Conservation (phyloP, 2,329 filamentous ascomycete genomes). For the Plenodomus biglobosus region DNA sequence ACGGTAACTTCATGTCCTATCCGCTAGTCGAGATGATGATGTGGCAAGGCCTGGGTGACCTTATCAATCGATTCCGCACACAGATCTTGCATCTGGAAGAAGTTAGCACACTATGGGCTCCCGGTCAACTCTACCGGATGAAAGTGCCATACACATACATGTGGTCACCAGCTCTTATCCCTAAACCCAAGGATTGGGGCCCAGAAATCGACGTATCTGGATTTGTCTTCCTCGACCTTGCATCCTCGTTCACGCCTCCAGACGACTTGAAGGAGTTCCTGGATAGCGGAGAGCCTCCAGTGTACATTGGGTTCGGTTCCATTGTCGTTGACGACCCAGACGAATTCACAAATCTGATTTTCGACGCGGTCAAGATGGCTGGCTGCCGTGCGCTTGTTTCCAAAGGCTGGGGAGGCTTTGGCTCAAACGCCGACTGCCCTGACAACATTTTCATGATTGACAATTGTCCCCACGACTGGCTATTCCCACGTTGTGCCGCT, state of each 20-base stretch:
- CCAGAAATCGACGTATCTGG: slow-evolving; percentile 72
- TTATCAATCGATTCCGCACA: slow-evolving; percentile 73
- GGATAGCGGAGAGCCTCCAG: slow-evolving; percentile 53
- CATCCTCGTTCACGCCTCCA: slow-evolving; percentile 62
- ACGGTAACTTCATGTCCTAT: slow-evolving; percentile 80
- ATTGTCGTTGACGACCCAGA: slow-evolving; percentile 75
- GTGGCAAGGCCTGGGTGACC: slow-evolving; percentile 66
- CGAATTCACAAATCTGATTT: slow-evolving; percentile 69
- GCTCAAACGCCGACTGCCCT: slow-evolving; percentile 52
- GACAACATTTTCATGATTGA: slow-evolving; percentile 71
- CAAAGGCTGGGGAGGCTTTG: slow-evolving; percentile 75
- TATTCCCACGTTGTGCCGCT: slow-evolving; percentile 67
- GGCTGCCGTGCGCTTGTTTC: slow-evolving; percentile 72
- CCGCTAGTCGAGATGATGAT: slow-evolving; percentile 78
- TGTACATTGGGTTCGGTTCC: slow-evolving; percentile 76
- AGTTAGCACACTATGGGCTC: slow-evolving; percentile 75
- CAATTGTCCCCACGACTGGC: slow-evolving; percentile 76
- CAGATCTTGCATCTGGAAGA: slow-evolving; percentile 71
- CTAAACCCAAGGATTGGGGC: slow-evolving; percentile 70
- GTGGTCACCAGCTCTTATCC: slow-evolving; percentile 62
- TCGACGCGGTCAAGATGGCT: slow-evolving; percentile 65
- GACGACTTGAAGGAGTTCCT: slow-evolving; percentile 51
- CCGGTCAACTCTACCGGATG: slow-evolving; percentile 69
- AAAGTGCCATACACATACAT: slow-evolving; percentile 77
- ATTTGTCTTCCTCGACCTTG: slow-evolving; percentile 75